A percentile compares a stretch with the other conserved stretches of the same genome.
These are phyloP conservation scores for Singerocomus inundabilis DNA, from an alignment of 1,284 basidiomycete genomes.

Conservation along the genomic window DNA sequence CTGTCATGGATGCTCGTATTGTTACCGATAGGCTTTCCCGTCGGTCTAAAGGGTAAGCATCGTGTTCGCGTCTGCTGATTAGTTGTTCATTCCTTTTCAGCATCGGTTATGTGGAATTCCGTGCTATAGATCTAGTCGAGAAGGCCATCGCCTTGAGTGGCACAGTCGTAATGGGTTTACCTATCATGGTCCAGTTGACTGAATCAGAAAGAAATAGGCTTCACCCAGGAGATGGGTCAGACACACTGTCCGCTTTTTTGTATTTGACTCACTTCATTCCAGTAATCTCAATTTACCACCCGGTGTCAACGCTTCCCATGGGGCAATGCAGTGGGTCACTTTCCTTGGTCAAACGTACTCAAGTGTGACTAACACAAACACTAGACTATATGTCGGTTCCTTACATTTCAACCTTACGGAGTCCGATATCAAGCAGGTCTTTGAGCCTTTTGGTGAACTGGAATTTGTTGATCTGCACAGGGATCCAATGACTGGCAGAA, in stretches of 20 bases:
- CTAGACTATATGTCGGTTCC: slow-evolving; percentile 93
- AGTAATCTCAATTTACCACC: slow-evolving; percentile 78
- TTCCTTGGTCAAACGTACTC: slow-evolving; percentile 16
- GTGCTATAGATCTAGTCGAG: slow-evolving; percentile 84
- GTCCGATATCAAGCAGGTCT: slow-evolving; percentile 96
- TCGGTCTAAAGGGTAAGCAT: slow-evolving; percentile 87
- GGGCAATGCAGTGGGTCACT: slow-evolving; percentile 70
- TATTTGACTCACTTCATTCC: slow-evolving; percentile 13
- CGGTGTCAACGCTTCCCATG: slow-evolving; percentile 69
- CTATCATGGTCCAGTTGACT: slow-evolving; percentile 93
- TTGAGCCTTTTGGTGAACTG: slow-evolving; percentile 96
- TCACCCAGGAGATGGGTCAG: slow-evolving; percentile 80
- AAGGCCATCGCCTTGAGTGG: slow-evolving; percentile 89
- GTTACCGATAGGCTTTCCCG: slow-evolving; percentile 92
- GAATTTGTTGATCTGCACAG: slow-evolving; percentile 98
- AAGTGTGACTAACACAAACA: slow-evolving; percentile 19
- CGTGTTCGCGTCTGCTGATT: slow-evolving; percentile 4
- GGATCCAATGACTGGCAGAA: slow-evolving; percentile 89
- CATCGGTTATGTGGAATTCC: slow-evolving; percentile 97
- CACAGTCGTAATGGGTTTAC: slow-evolving; percentile 96
- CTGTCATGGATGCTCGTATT: slow-evolving; percentile 93
- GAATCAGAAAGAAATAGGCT: slow-evolving; percentile 94
- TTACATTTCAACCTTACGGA: slow-evolving; percentile 95
- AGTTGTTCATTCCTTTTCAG: slow-evolving; percentile 33
- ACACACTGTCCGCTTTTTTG: slow-evolving; percentile 11